Percentiles rank a stretch among this genome's conserved stretches.
phyloP scores from a whole-genome alignment of 2,329 filamentous ascomycete species.

The Colletotrichum sp. region DNA sequence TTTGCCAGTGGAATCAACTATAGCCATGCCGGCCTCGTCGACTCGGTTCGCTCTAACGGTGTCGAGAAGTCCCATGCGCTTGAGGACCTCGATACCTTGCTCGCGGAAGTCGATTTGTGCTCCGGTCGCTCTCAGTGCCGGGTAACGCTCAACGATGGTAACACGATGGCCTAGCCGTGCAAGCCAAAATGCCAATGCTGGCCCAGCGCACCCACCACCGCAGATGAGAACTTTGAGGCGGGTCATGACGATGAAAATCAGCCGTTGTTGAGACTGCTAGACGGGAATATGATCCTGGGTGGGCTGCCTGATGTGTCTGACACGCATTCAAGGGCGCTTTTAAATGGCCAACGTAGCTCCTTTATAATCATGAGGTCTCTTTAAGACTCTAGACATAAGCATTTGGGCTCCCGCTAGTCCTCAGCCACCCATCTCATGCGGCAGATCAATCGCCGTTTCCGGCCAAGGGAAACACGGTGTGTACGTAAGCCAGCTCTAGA shows the following conservation, averaged over 20 bases:
- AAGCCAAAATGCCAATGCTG: constrained; percentile 55
- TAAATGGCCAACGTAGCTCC: neutral
- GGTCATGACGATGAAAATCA: neutral
- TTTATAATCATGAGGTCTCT: neutral
- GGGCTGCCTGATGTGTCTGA: neutral
- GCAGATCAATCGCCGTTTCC: neutral
- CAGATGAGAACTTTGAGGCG: constrained; percentile 35
- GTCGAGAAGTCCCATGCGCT: constrained; percentile 55
- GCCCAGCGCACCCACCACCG: constrained; percentile 41
- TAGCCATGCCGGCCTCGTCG: constrained; percentile 49
- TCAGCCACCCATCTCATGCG: neutral
- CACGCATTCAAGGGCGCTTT: neutral
- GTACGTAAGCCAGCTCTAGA: neutral
- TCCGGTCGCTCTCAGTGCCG: constrained; percentile 49
- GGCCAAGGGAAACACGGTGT: neutral
- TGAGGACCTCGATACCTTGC: constrained; percentile 54
- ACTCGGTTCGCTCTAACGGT: constrained; percentile 45
- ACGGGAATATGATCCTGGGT: neutral
- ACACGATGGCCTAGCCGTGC: constrained; percentile 39
- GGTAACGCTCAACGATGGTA: constrained; percentile 46
- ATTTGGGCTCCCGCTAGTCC: neutral
- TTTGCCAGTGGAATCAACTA: constrained; percentile 45
- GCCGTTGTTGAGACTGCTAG: neutral
- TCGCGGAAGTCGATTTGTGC: constrained; percentile 60
- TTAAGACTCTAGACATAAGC: neutral